A percentile compares a stretch with the other conserved stretches of the same genome.
phyloP scores from a whole-genome alignment of 2,329 filamentous ascomycete genomes.

The Calycina herbarum region DNA sequence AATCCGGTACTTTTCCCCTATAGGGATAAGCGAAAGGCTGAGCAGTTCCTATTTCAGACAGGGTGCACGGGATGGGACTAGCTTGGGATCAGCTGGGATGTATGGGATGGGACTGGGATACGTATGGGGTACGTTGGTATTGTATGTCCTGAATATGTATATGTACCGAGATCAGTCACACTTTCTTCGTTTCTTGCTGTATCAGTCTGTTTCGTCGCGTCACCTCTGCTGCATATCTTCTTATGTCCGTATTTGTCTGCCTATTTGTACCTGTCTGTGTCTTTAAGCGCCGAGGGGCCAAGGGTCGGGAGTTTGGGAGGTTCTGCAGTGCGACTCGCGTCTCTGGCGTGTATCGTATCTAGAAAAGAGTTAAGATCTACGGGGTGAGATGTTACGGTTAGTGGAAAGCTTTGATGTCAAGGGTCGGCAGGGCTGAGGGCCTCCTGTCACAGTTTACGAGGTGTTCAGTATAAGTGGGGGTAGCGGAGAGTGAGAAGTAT shows the following conservation, averaged over 20 bases:
- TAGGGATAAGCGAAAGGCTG: background rate
- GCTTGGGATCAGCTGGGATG: background rate
- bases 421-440: background rate
- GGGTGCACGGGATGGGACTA: background rate
- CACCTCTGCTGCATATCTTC: too few species aligned
- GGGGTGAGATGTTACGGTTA: background rate
- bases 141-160: background rate
- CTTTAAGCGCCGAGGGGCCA: too few species aligned
- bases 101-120: background rate
- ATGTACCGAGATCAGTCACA: background rate
- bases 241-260: too few species aligned
- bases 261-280: too few species aligned
- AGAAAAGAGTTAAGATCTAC: background rate
- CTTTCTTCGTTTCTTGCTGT: background rate
- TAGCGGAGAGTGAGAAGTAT: background rate
- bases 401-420: background rate
- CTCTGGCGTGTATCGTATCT: slow-evolving; percentile 2
- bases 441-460: background rate
- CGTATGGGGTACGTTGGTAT: background rate
- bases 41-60: background rate
- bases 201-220: background rate
- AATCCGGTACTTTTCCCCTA: background rate
- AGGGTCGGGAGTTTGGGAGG: background rate
- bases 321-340: background rate
- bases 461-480: background rate